Conservation (phyloP, 768 basidiomycete genomes). For the Mycena crocata region DNA sequence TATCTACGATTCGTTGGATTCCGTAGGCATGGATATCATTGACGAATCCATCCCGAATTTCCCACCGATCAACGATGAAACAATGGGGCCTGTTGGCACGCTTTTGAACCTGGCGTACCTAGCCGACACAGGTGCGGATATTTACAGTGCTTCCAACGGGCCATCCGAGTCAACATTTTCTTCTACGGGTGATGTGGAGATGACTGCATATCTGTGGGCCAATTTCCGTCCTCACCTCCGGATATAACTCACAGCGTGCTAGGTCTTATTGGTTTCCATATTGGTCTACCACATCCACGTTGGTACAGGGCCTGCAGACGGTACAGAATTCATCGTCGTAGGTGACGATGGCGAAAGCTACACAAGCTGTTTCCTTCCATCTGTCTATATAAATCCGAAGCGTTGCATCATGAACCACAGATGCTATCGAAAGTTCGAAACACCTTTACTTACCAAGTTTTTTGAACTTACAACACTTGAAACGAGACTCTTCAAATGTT, state of each 20-base stretch:
- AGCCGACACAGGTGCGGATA: not conserved
- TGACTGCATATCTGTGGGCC: conserved; percentile 7
- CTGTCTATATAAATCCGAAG: too few relatives aligned
- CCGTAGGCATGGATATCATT: not conserved
- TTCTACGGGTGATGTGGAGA: not conserved
- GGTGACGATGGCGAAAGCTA: not conserved
- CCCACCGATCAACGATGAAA: not conserved
- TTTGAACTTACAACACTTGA: too few relatives aligned
- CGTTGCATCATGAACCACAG: too few relatives aligned
- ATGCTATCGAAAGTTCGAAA: too few relatives aligned
- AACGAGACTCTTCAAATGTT: too few relatives aligned
- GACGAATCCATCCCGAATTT: not conserved
- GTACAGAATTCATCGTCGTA: not conserved
- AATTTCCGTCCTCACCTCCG: not conserved
- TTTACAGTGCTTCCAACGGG: not conserved
- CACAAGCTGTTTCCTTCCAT: not conserved
- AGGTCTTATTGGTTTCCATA: conserved; percentile 22
- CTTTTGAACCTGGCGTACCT: not conserved
- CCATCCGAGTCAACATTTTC: not conserved
- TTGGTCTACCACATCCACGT: not conserved
- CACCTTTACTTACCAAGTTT: too few relatives aligned
- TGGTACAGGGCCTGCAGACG: conserved; percentile 2
- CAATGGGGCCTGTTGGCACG: not conserved
- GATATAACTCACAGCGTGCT: not conserved
- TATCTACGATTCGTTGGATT: conserved; percentile 19